Percentiles rank a stretch among this genome's conserved stretches.
These are phyloP conservation scores for Adansonia digitata DNA, from an alignment of 345 rosid genomes.

Conservation along the genomic window DNA sequence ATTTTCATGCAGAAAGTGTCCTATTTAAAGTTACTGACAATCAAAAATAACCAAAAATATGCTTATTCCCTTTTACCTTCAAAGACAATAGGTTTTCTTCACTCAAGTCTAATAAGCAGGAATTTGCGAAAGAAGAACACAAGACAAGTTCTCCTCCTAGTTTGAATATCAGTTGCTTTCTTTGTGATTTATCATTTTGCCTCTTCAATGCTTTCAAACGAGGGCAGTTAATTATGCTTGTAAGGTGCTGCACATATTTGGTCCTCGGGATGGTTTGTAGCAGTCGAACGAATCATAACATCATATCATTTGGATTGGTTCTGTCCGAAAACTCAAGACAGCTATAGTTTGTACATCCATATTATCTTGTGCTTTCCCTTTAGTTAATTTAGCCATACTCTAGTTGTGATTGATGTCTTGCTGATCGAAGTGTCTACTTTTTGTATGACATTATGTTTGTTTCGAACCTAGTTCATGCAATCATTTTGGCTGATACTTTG, in stretches of 20 bases:
- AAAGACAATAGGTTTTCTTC: neutral
- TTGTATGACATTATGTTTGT: neutral
- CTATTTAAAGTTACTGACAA: neutral
- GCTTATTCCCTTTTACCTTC: neutral
- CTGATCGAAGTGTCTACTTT: neutral
- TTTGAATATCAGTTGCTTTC: neutral
- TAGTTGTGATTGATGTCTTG: neutral
- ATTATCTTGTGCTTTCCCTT: neutral
- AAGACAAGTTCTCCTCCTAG: neutral
- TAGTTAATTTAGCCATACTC: neutral
- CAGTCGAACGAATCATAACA: neutral
- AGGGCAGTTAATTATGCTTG: neutral
- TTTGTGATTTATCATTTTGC: neutral
- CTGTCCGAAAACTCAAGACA: neutral
- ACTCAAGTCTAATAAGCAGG: neutral
- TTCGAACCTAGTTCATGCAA: neutral
- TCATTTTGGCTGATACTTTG: neutral
- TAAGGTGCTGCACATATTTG: neutral
- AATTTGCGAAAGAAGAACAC: neutral
- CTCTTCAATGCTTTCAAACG: neutral
- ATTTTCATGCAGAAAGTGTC: neutral
- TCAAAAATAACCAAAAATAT: too few species aligned
- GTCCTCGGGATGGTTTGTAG: neutral
- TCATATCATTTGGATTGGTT: neutral
- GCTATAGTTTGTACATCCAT: neutral